phyloP scores from a whole-genome alignment of 495 filamentous ascomycete species.

The Penicillium silybi region DNA sequence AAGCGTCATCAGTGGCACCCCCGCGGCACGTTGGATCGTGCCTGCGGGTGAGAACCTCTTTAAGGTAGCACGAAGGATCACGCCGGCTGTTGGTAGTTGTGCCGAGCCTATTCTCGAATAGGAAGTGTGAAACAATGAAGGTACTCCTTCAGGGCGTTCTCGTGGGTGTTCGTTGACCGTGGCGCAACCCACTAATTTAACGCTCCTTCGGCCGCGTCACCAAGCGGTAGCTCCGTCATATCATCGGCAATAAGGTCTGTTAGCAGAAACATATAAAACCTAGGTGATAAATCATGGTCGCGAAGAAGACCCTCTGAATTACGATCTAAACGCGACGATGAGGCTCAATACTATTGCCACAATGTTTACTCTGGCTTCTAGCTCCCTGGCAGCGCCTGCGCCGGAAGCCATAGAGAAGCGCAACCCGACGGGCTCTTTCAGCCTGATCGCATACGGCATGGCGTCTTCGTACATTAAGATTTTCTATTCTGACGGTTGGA shows the following conservation, averaged over 20 bases:
- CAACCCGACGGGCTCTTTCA: conserved; percentile 16
- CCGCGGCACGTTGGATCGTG: not conserved
- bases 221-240: not conserved
- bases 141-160: not conserved
- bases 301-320: not conserved
- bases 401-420: conserved; percentile 11
- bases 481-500: conserved; percentile 22
- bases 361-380: conserved; percentile 5
- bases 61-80: no score
- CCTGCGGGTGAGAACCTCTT: not conserved
- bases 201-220: not conserved
- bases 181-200: not conserved
- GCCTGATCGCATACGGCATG: conserved; percentile 16
- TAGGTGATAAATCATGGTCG: no score
- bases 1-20: not conserved
- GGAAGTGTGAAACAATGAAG: not conserved
- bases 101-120: not conserved
- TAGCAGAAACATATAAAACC: not conserved
- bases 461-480: not conserved
- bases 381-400: not conserved
- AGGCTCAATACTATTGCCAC: conserved; percentile 4
- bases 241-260: not conserved
- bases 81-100: not conserved
- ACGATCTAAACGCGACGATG: conserved; percentile 1
- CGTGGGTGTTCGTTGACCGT: not conserved